Base-by-base conservation (phyloP, 2,329 filamentous ascomycete genomes). In the Fusarium subglutinans region DNA sequence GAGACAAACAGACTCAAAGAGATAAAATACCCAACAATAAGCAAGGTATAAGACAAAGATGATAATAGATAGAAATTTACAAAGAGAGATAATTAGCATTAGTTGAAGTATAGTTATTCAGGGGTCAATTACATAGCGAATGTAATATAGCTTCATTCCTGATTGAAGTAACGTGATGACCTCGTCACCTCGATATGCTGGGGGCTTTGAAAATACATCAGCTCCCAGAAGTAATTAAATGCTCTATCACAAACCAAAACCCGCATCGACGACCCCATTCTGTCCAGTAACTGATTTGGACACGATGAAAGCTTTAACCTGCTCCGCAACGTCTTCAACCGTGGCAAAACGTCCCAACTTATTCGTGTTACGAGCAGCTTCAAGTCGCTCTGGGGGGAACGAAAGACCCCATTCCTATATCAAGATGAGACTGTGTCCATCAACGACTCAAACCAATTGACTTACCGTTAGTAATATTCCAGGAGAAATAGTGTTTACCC, bases 401-500 rank as follows among this genome's bases (percentile, higher is more conserved):
- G 76, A 84, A 53, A 87, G 81, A 18, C 90, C 90, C 92, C 92
- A 94, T 79, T 93, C 91, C 76, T 83, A 35, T 4, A 1, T 20
- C 6, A 37, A 72, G 18, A 2, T 66, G 30, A 50, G 45, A 38
- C 22, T 22, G 3, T n/a, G n/a, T n/a, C n/a, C n/a, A n/a, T n/a
- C n/a, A n/a, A n/a, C n/a, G n/a, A n/a, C n/a, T n/a, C n/a, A n/a
- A n/a, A n/a, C n/a, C n/a, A n/a, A n/a, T n/a, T n/a, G n/a, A n/a
- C n/a, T n/a, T n/a, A n/a, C n/a, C n/a, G n/a, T n/a, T n/a, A n/a
- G 74, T 66, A 88, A 77, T 20, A 90, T 71, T 0, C 89, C 89
- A 0, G 90, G 89, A 8, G 85, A 87, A 0, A 91, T 87, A 48
- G 82, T 85, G 70, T 91, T 92, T 11, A 90, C 89, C n/a, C 89